Percentiles rank a stretch among this genome's conserved stretches.
Conservation (phyloP, 1,284 basidiomycete species). For the Cryptococcus amylolentus region DNA sequence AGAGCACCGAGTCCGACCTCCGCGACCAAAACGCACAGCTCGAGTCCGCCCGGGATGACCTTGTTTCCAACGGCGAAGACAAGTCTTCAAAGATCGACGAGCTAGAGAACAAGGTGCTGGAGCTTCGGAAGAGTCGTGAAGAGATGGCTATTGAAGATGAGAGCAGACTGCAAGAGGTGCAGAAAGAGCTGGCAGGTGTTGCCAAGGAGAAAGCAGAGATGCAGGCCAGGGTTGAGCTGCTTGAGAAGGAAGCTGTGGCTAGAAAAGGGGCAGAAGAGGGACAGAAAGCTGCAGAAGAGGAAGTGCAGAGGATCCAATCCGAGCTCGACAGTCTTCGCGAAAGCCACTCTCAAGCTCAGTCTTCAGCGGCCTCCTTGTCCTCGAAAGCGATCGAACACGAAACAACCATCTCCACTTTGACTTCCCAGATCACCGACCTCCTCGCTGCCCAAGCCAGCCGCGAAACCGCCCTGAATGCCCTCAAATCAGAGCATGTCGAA, state of each 20-base stretch:
- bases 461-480: conserved; percentile 7
- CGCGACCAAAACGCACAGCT: conserved; percentile 28
- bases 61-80: conserved; percentile 26
- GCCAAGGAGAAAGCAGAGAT: conserved; percentile 7
- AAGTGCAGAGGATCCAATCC: conserved; percentile 2
- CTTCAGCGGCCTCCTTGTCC: not conserved
- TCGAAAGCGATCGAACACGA: not conserved
- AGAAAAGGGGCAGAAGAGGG: not conserved
- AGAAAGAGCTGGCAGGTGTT: conserved; percentile 9
- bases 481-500: conserved; percentile 1
- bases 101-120: conserved; percentile 34
- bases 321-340: conserved; percentile 5
- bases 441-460: not conserved
- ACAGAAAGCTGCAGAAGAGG: conserved; percentile 1
- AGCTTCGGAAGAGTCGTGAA: conserved; percentile 35
- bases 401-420: not conserved
- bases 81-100: conserved; percentile 31
- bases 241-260: conserved; percentile 2
- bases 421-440: conserved; percentile 1
- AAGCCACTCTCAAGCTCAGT: conserved; percentile 5
- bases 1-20: conserved; percentile 13
- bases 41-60: conserved; percentile 27
- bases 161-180: conserved; percentile 19
- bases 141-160: conserved; percentile 37
- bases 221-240: conserved; percentile 2